A percentile compares a stretch with the other conserved stretches of the same genome.
These are phyloP conservation scores for Auxenochlorella protothecoides DNA, from an alignment of 139 green algal species.

Conservation along the genomic window DNA sequence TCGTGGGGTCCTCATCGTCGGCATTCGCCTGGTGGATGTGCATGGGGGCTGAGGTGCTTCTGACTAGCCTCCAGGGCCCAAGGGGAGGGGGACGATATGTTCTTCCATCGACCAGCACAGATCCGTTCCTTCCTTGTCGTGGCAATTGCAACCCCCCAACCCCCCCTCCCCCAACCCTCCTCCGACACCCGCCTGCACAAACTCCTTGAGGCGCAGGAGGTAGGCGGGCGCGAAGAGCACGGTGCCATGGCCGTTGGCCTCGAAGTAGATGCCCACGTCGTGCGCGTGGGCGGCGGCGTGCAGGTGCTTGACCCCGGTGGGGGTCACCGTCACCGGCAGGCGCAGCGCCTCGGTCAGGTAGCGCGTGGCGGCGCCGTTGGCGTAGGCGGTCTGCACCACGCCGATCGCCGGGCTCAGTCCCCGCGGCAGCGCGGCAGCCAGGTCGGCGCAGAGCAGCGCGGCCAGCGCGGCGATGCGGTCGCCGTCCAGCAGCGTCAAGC, in stretches of 20 bases:
- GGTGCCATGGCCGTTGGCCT: conserved; percentile 96
- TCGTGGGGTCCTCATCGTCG: too few relatives aligned
- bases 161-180: background rate
- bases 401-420: conserved; percentile 42
- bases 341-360: conserved; percentile 48
- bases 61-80: too few relatives aligned
- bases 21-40: too few relatives aligned
- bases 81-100: too few relatives aligned
- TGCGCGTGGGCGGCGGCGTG: conserved; percentile 66
- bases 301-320: conserved; percentile 92
- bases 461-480: conserved; percentile 85
- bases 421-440: conserved; percentile 45
- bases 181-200: conserved; percentile 1
- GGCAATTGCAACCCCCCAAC: too few relatives aligned
- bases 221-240: conserved; percentile 70
- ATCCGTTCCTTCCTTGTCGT: too few relatives aligned
- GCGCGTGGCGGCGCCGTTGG: conserved; percentile 78
- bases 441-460: conserved; percentile 47
- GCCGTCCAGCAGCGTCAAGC: conserved; percentile 72
- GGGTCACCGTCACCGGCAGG: conserved; percentile 9
- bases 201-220: conserved; percentile 34
- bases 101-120: too few relatives aligned
- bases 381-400: conserved; percentile 97
- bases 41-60: too few relatives aligned
- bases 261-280: conserved; percentile 96